phyloP scores from a whole-genome alignment of 495 filamentous ascomycete species.

The Trichoderma asperelloides region DNA sequence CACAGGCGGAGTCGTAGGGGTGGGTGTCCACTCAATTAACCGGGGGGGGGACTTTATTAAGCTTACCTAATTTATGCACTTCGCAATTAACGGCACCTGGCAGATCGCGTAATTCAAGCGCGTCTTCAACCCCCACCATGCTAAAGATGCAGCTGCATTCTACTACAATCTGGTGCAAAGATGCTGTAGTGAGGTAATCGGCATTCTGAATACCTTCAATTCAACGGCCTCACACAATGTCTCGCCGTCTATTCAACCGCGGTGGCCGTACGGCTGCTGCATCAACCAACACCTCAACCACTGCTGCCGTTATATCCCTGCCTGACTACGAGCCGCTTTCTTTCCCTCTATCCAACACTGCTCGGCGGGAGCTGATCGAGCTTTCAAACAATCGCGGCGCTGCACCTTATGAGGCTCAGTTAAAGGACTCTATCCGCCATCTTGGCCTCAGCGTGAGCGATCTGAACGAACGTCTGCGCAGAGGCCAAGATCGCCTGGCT shows the following conservation, averaged over 20 bases:
- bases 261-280: constrained; percentile 14
- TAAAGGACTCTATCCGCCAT: constrained; percentile 25
- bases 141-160: background rate
- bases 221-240: background rate
- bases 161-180: background rate
- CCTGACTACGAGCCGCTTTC: constrained; percentile 47
- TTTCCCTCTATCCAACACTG: constrained; percentile 34
- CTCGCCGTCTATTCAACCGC: constrained; percentile 9
- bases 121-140: constrained; percentile 5
- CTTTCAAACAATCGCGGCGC: constrained; percentile 23
- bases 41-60: too few relatives aligned
- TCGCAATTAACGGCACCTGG: background rate
- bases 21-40: background rate
- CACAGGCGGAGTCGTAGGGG: background rate
- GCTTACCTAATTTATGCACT: background rate
- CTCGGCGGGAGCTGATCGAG: constrained; percentile 23
- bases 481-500: constrained; percentile 39
- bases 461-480: constrained; percentile 42
- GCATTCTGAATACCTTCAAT: background rate
- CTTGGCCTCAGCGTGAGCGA: constrained; percentile 36
- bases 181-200: background rate
- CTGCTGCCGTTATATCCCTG: constrained; percentile 34
- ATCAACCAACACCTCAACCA: constrained; percentile 12
- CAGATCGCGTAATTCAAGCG: background rate
- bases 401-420: constrained; percentile 29